phyloP scores from a whole-genome alignment of 2,329 filamentous ascomycete genomes.

The Ophiostoma tasmaniense region DNA sequence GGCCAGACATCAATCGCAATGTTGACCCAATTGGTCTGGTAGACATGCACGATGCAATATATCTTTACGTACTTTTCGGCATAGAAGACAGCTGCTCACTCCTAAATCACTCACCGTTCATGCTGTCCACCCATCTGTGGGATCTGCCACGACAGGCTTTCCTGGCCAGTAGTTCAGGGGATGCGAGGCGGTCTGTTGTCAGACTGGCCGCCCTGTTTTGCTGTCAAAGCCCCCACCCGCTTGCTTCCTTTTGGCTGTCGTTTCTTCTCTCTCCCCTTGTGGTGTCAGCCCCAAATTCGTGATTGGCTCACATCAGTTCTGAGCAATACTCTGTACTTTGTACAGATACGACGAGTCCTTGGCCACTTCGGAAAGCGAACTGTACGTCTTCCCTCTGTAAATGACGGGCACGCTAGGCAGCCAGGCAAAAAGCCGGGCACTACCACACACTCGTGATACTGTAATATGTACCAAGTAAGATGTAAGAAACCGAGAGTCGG shows the following conservation, averaged over 20 bases:
- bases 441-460: background rate
- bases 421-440: background rate
- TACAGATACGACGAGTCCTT: too few species aligned
- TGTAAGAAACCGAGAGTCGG: too few species aligned
- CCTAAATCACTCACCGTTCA: background rate
- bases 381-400: too few species aligned
- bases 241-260: background rate
- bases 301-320: background rate
- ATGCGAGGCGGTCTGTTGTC: background rate
- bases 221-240: background rate
- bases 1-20: too few species aligned
- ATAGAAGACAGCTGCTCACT: background rate
- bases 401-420: background rate
- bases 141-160: background rate
- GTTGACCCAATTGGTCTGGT: too few species aligned
- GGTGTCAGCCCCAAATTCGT: background rate
- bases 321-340: too few species aligned
- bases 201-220: background rate
- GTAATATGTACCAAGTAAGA: background rate
- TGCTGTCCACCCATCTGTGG: background rate
- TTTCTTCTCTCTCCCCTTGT: background rate
- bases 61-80: background rate
- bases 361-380: too few species aligned
- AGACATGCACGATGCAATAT: background rate
- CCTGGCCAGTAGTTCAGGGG: background rate